phyloP scores from a whole-genome alignment of 116 monocot genomes.

The Zostera marina region DNA sequence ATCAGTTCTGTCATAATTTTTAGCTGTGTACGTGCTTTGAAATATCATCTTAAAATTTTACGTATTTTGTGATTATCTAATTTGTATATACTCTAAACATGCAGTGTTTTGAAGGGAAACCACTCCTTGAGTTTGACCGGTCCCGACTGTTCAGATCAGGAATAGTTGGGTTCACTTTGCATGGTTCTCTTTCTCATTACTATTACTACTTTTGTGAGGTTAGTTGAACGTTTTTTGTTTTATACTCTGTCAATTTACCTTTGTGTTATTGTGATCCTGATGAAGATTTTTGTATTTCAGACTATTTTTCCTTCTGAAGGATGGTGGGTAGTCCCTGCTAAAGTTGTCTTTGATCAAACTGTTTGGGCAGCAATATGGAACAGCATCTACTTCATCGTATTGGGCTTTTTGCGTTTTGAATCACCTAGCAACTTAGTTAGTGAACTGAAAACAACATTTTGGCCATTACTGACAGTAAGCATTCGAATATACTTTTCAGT shows the following conservation, averaged over 20 bases:
- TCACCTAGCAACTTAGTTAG: slow-evolving; percentile 43
- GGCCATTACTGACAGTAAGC: slow-evolving; percentile 89
- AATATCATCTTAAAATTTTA: neutral
- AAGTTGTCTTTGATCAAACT: slow-evolving; percentile 85
- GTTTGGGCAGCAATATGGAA: slow-evolving; percentile 87
- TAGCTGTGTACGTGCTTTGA: too few relatives aligned
- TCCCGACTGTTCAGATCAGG: slow-evolving; percentile 83
- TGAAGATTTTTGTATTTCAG: slow-evolving; percentile 19
- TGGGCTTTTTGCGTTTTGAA: slow-evolving; percentile 78
- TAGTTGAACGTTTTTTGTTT: slow-evolving; percentile 1
- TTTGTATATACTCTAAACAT: slow-evolving; percentile 5
- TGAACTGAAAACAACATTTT: slow-evolving; percentile 73
- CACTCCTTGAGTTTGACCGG: slow-evolving; percentile 88
- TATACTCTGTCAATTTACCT: neutral
- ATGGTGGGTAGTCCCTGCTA: slow-evolving; percentile 95
- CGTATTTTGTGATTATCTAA: neutral
- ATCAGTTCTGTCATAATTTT: neutral
- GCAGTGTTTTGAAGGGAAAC: slow-evolving; percentile 96
- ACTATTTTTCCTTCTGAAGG: slow-evolving; percentile 72
- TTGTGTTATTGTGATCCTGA: neutral
- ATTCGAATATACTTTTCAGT: neutral
- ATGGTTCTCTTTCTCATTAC: slow-evolving; percentile 96
- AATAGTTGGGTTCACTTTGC: slow-evolving; percentile 74
- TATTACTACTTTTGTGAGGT: slow-evolving; percentile 95
- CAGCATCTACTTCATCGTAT: slow-evolving; percentile 67